A percentile compares a stretch with the other conserved stretches of the same genome.
Evolutionary conservation across 139 green algal species (phyloP).

Genomic region (Micractinium sp.): DNA sequence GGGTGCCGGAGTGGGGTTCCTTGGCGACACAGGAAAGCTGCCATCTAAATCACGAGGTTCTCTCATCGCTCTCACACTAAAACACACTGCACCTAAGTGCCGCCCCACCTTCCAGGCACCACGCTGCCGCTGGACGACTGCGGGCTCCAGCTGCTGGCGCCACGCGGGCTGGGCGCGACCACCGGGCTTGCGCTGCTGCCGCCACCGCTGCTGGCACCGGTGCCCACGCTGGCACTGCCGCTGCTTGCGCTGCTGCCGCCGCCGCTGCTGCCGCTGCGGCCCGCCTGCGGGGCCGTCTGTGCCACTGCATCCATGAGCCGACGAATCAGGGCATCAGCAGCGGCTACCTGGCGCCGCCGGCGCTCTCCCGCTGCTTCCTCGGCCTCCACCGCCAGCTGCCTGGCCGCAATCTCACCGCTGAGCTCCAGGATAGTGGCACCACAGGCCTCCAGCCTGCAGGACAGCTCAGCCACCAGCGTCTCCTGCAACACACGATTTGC

Average conservation of each 20-base stretch:
- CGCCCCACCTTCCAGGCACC: neutral
- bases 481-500: neutral
- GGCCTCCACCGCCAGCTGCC: neutral
- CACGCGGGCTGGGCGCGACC: neutral
- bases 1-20: too few species aligned
- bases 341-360: neutral
- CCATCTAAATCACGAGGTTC: too few species aligned
- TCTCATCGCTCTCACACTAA: too few species aligned
- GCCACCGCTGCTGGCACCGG: neutral
- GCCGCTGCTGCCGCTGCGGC: neutral
- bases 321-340: neutral
- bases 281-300: neutral
- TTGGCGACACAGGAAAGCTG: neutral
- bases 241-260: neutral
- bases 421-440: neutral
- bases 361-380: neutral
- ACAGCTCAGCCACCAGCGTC: slow-evolving; percentile 22
- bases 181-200: neutral
- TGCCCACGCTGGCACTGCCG: neutral
- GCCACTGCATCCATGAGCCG: slow-evolving; percentile 13
- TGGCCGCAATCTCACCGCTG: neutral
- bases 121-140: slow-evolving; percentile 26
- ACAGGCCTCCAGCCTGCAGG: neutral
- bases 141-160: neutral
- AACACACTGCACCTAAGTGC: neutral